Conservation (phyloP, 106 monocot species). For the Iris macrosiphon region DNA sequence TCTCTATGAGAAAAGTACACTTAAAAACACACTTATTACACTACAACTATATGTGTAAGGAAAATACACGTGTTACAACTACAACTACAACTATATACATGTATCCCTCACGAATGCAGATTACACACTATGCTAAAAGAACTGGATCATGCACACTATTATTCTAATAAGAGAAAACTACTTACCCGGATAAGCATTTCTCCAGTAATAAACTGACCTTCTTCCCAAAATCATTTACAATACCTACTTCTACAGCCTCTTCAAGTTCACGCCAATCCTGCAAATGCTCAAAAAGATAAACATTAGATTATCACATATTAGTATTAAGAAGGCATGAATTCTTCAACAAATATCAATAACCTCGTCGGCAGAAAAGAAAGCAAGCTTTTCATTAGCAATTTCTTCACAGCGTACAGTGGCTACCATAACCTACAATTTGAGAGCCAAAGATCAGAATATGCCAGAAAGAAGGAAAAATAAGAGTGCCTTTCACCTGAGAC, state of each 20-base stretch:
- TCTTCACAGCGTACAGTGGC: conserved; percentile 99
- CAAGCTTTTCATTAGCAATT: conserved; percentile 89
- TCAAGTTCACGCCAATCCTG: conserved; percentile 84
- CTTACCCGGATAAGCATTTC: conserved; percentile 67
- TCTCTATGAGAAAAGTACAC: too few species aligned
- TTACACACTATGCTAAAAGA: too few species aligned
- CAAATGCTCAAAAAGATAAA: conserved; percentile 1
- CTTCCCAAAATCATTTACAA: conserved; percentile 77
- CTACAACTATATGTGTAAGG: too few species aligned
- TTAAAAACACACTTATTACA: too few species aligned
- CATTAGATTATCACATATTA: conserved; percentile 4
- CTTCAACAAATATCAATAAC: conserved; percentile 17
- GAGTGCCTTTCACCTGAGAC: neutral
- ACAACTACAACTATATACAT: too few species aligned
- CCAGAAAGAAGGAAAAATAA: neutral
- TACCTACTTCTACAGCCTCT: conserved; percentile 55
- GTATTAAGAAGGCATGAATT: neutral
- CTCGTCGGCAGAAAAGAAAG: conserved; percentile 58
- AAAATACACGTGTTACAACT: too few species aligned
- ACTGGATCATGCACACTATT: neutral
- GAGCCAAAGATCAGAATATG: too few species aligned
- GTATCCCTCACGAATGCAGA: too few species aligned
- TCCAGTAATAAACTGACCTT: conserved; percentile 68
- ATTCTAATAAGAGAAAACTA: conserved; percentile 2
- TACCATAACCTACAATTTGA: conserved; percentile 93